These are phyloP conservation scores for Pleurotus djamor DNA, from an alignment of 768 basidiomycete species.

Conservation along the genomic window DNA sequence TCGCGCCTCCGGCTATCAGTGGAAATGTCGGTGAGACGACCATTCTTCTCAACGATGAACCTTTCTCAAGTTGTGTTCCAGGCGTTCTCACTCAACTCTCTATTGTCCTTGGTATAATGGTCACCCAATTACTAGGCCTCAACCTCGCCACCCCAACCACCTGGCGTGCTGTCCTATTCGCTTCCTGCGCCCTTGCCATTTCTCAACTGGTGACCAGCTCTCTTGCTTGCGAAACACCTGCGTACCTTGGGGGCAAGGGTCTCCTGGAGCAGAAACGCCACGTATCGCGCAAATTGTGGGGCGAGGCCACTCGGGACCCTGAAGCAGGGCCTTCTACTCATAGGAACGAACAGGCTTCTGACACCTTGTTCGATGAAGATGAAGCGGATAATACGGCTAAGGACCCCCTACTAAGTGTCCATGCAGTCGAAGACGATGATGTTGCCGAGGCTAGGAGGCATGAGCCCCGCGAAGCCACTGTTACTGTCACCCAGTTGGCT, in stretches of 20 bases:
- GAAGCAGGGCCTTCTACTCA: not conserved
- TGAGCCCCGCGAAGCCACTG: slow-evolving; percentile 13
- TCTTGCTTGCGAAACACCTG: slow-evolving; percentile 67
- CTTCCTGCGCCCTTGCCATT: slow-evolving; percentile 55
- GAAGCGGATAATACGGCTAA: slow-evolving; percentile 19
- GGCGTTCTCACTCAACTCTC: slow-evolving; percentile 81
- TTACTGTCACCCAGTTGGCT: slow-evolving; percentile 55
- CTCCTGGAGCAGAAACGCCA: slow-evolving; percentile 46
- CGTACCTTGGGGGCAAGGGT: slow-evolving; percentile 56
- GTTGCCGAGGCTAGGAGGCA: slow-evolving; percentile 21
- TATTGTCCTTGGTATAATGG: slow-evolving; percentile 84
- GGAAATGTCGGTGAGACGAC: slow-evolving; percentile 58
- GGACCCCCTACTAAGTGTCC: slow-evolving; percentile 39
- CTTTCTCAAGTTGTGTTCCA: slow-evolving; percentile 20
- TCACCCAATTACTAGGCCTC: slow-evolving; percentile 80
- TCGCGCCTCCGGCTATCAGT: slow-evolving; percentile 74
- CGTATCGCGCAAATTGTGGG: slow-evolving; percentile 56
- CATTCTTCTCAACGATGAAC: not conserved
- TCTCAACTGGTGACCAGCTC: slow-evolving; percentile 55
- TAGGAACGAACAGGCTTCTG: not conserved
- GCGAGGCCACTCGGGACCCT: slow-evolving; percentile 14
- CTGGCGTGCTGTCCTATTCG: slow-evolving; percentile 72
- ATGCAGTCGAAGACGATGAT: slow-evolving; percentile 15
- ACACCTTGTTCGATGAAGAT: not conserved
- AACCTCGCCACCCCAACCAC: slow-evolving; percentile 61